Evolutionary conservation across 2,329 filamentous ascomycete genomes (phyloP), one percentile per base, ranked within the genome.

Genomic region (Stagonosporopsis vannaccii): DNA sequence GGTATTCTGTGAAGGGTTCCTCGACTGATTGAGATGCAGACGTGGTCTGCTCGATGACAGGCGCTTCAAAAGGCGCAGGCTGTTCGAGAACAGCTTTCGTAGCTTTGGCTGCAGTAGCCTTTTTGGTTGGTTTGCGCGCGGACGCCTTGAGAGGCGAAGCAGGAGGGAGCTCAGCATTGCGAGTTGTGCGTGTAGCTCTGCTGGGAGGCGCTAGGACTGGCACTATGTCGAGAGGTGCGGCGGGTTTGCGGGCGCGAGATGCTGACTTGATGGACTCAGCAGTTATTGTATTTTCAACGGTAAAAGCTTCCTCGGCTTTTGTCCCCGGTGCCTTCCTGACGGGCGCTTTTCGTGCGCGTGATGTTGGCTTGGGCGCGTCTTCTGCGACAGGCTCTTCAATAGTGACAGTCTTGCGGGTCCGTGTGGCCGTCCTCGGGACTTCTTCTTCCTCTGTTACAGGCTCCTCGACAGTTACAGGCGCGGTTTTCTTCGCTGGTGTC

Each of bases 141-240:
- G 67, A 67, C 25, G 61, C 56, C 50, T 67, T 68, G 41, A 67
- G 59, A 2, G 69, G 69, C n/a, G 68, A 71, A 7, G 66, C 61
- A 44, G 62, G 58, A 39, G 62, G 44, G 4, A 57, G 44, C 19
- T 49, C 51, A 17, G 62, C 58, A 33, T 49, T 61, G 58, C 61
- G 62, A 50, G 63, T 67, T 11, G 58, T 67, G 33, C 69, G 66
- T 33, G 64, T 68, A 20, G 63, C 52, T 42, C 64, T 64, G 35
- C 53, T 55, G 9, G 62, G 50, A 41, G 53, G 37, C 15, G 33
- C 39, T 32, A 59, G 54, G 19, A 52, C 53, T 19, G 60, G 59
- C 40, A 56, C 53, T 26, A 56, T 35, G 41, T 44, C 44, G 28
- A 48, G 41, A 4, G 58, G 58, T 6, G 57, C 19, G 8, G 55